Conservation (phyloP, 2,329 filamentous ascomycete genomes). For the Endothia cerciana region DNA sequence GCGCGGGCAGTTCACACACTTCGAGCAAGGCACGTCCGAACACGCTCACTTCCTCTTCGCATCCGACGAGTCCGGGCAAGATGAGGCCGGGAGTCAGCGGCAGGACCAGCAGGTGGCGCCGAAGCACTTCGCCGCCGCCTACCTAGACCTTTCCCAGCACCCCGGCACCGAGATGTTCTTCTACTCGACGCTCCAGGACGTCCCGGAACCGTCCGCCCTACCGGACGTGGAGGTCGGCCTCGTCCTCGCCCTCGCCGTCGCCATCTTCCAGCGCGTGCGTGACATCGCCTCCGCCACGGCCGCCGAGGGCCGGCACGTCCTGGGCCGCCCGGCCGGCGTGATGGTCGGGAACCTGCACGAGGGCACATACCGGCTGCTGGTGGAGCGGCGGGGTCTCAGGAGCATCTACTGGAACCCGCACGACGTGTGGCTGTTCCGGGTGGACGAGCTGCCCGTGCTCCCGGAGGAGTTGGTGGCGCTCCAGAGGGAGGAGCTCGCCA, state of each 20-base stretch:
- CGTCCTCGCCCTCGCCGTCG: slow-evolving; percentile 38
- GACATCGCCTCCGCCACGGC: slow-evolving; percentile 32
- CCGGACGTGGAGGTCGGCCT: slow-evolving; percentile 35
- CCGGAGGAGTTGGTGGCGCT: slow-evolving; percentile 23
- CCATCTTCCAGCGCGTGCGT: slow-evolving; percentile 36
- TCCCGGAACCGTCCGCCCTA: slow-evolving; percentile 15
- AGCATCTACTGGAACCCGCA: slow-evolving; percentile 43
- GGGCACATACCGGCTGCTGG: slow-evolving; percentile 27
- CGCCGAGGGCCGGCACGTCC: slow-evolving; percentile 26
- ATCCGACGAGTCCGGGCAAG: slow-evolving; percentile 29
- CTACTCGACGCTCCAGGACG: slow-evolving; percentile 57
- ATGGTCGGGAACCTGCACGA: slow-evolving; percentile 43
- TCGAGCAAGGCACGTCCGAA: slow-evolving; percentile 45
- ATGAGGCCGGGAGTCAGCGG: not conserved
- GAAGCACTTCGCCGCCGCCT: slow-evolving; percentile 57
- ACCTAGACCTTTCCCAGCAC: slow-evolving; percentile 61
- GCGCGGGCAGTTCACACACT: slow-evolving; percentile 62
- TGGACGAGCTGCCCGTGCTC: slow-evolving; percentile 46
- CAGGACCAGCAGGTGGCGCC: not conserved
- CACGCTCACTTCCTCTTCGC: slow-evolving; percentile 49
- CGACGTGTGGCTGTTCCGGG: slow-evolving; percentile 63
- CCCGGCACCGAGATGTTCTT: slow-evolving; percentile 70
- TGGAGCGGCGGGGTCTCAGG: slow-evolving; percentile 36
- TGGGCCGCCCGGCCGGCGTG: slow-evolving; percentile 37
- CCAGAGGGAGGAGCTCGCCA: slow-evolving; percentile 37